phyloP scores from a whole-genome alignment of 768 basidiomycete species.

The Mycena alexandri region DNA sequence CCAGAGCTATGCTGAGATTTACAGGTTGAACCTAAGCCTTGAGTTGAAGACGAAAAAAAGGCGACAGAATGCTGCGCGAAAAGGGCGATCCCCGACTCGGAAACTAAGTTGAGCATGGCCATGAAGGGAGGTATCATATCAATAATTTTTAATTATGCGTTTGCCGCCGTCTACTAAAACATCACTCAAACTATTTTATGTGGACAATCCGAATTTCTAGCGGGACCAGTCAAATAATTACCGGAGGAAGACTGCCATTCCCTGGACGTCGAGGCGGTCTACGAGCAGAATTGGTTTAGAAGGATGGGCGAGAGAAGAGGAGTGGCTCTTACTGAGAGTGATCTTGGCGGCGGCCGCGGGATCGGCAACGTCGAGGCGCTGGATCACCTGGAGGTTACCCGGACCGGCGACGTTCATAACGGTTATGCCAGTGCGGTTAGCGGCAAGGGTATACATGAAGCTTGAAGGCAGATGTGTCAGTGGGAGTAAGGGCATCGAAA shows the following conservation, averaged over 20 bases:
- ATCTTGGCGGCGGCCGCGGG: slow-evolving; percentile 46
- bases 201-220: no score
- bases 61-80: no score
- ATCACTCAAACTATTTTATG: no score
- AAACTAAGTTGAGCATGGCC: no score
- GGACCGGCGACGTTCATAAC: slow-evolving; percentile 55
- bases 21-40: no score
- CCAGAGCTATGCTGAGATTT: no score
- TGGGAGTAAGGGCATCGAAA: no score
- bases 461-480: slow-evolving; percentile 38
- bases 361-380: slow-evolving; percentile 39
- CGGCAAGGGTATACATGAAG: slow-evolving; percentile 56
- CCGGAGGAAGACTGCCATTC: slow-evolving; percentile 31
- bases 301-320: slow-evolving; percentile 40
- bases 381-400: slow-evolving; percentile 42
- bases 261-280: slow-evolving; percentile 27
- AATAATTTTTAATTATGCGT: no score
- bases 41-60: no score
- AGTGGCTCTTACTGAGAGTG: slow-evolving; percentile 42
- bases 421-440: slow-evolving; percentile 54
- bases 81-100: no score
- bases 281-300: slow-evolving; percentile 8
- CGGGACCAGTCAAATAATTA: not conserved
- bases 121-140: no score
- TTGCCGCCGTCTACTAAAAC: no score